A percentile compares a stretch with the other conserved stretches of the same genome.
phyloP scores from a whole-genome alignment of 2,329 filamentous ascomycete species.

The Cladophialophora carrionii region DNA sequence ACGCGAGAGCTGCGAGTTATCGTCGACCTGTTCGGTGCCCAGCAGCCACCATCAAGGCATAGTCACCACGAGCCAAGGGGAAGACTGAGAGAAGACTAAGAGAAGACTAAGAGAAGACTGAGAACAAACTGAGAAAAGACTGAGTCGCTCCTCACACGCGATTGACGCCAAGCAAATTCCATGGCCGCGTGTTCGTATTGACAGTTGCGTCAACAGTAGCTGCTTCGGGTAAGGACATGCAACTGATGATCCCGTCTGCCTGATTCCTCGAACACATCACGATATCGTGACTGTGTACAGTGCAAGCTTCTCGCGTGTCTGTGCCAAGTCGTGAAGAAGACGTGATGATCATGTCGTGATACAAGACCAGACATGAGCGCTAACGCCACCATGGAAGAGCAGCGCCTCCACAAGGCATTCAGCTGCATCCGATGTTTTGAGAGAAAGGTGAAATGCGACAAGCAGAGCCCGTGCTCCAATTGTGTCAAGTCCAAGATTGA shows the following conservation, averaged over 20 bases:
- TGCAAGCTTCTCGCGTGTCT: neutral
- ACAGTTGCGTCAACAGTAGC: constrained; percentile 6
- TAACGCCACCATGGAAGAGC: constrained; percentile 11
- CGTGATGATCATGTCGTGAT: neutral
- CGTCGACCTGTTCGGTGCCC: too few species aligned
- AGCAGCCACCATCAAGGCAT: too few species aligned
- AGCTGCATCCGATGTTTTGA: constrained; percentile 41
- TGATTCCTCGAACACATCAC: neutral
- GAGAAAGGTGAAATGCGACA: constrained; percentile 50
- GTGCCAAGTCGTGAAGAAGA: neutral
- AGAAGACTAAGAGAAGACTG: too few species aligned
- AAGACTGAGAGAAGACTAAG: too few species aligned
- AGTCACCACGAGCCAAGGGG: too few species aligned
- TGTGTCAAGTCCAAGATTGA: constrained; percentile 47
- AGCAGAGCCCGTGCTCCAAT: constrained; percentile 49
- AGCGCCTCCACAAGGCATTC: constrained; percentile 32
- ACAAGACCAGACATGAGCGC: constrained; percentile 4
- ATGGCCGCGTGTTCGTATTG: neutral
- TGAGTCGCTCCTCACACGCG: too few species aligned
- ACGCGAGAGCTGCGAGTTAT: too few species aligned
- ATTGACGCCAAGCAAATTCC: too few species aligned
- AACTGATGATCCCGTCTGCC: constrained; percentile 5
- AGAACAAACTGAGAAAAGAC: too few species aligned
- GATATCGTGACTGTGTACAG: neutral
- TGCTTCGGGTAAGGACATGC: constrained; percentile 6